Base-by-base conservation (phyloP, 2,329 filamentous ascomycete genomes). In the Aspergillus brunneoviolaceus region DNA sequence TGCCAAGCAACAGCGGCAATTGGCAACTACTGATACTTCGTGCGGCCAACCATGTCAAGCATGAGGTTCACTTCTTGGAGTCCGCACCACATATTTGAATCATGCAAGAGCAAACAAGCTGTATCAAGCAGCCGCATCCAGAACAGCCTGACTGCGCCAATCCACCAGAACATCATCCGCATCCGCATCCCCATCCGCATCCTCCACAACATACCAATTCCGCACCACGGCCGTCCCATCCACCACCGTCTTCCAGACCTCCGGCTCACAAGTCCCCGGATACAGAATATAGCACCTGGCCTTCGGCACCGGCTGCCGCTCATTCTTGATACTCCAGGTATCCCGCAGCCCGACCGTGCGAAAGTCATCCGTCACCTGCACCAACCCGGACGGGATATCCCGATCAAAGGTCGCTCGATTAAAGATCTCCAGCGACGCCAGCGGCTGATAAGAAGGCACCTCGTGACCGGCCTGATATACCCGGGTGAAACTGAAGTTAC, bases 401-500 rank as follows among this genome's bases (percentile, higher is more conserved):
- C 27, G 49, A 45, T 45, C 21, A 12, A 35, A 35, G 2, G 51
- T 59, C 31, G 47, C 57, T 12, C 57, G 51, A 16, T 16, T 27
- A 21, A 59, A 50, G 51, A 59, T 59, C 16, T 59, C 57, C 21
- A 39, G 31, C 31, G 57, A 29, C 3, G 51, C 51, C n/a, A 45
- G 21, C 0, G 80, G 79, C 59, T 82, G 80, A 67, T 78, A 81
- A n/a, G 79, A 80, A 0, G 82, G 80, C 1, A 83, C 77, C 57
- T 81, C 76, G 63, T 85, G 83, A 3, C 82, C 82, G 1, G 82
- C 76, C 64, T 83, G 76, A 57, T 73, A 75, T 9, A 76, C 65
- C 5, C 74, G 64, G 7, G 68, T 65, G 68, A 77, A 77, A 6
- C 72, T 73, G 6, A 76, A 64, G 23, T 69, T 67, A 11, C 71